Percentiles rank a stretch among this genome's conserved stretches.
Evolutionary conservation across 768 basidiomycete genomes (phyloP).

Genomic region (Trametes gibbosa): DNA sequence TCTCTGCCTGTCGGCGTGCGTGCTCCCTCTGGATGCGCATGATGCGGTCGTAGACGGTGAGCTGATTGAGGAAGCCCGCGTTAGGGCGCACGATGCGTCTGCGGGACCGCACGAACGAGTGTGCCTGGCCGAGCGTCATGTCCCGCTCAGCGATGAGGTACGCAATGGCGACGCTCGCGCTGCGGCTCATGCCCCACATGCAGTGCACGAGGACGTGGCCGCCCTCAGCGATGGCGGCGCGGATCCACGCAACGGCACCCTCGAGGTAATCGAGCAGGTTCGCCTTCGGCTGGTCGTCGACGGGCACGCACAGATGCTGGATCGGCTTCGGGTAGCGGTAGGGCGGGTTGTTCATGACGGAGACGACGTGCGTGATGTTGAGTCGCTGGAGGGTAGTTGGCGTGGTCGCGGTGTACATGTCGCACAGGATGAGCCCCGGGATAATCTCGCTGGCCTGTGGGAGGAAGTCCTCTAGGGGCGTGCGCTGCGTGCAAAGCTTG

Average conservation of each 20-base stretch:
- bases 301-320: constrained; percentile 47
- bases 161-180: constrained; percentile 28
- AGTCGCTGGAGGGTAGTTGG: constrained; percentile 19
- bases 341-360: constrained; percentile 27
- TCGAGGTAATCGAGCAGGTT: constrained; percentile 45
- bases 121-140: constrained; percentile 29
- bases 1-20: not conserved
- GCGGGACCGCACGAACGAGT: constrained; percentile 21
- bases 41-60: constrained; percentile 22
- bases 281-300: constrained; percentile 39
- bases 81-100: constrained; percentile 32
- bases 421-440: constrained; percentile 30
- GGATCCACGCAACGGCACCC: constrained; percentile 47
- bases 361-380: constrained; percentile 32
- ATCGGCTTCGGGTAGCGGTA: constrained; percentile 37
- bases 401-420: constrained; percentile 28
- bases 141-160: constrained; percentile 28
- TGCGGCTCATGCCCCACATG: constrained; percentile 31
- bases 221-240: constrained; percentile 37
- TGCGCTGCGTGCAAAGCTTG: constrained; percentile 21
- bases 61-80: constrained; percentile 33
- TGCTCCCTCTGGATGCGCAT: constrained; percentile 8
- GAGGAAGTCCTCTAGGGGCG: constrained; percentile 23
- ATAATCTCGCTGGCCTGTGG: constrained; percentile 30
- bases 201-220: constrained; percentile 31